Base-by-base conservation (phyloP, 2,329 filamentous ascomycete genomes). In the Colletotrichum sp. region DNA sequence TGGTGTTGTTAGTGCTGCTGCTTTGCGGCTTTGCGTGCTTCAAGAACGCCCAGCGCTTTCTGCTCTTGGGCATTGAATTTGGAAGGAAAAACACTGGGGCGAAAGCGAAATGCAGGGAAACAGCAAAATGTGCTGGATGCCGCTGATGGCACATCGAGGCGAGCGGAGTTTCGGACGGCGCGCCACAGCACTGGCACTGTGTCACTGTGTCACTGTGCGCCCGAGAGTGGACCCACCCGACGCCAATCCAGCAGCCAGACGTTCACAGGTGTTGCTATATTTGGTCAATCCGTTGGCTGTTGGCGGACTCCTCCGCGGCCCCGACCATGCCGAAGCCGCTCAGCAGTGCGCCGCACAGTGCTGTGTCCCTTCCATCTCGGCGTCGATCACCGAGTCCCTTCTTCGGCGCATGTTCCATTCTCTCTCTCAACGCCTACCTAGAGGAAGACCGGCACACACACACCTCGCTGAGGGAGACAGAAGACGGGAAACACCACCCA, bases 1-100 rank as follows among this genome's bases (percentile, higher is more conserved):
- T 43, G 38, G 36, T 43, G 36, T 8, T 43, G 38, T 43, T 66
- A 38, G 64, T 52, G 38, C 38, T 55, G 38, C 38, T 61, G 18
- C 36, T 67, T 36, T 66, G 68, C 60, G 67, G 64, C 70, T 72
- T 61, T 68, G 63, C 70, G 70, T 68, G 71, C 71, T 73, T 73
- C 65, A 73, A 70, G 18, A 34, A 24, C n/a, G 30, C 38, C 32
- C n/a, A 16, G n/a, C 24, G 21, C 36, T 48, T 38, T 32, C 30
- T 63, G 30, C 26, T 32, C 32, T 68, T 57, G 66, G 48, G 63
- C 36, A 66, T 66, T 66, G 63, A 52, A 67, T 32, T 67, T 28
- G 18, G 64, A 67, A 28, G 26, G 5, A 24, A 34, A 66, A 66
- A 34, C 26, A 43, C 34, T 70, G 67, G 67, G 67, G 67, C 55